A percentile compares a stretch with the other conserved stretches of the same genome.
These are phyloP conservation scores for Prunus dulcis DNA, from an alignment of 306 rosid genomes.

Conservation along the genomic window DNA sequence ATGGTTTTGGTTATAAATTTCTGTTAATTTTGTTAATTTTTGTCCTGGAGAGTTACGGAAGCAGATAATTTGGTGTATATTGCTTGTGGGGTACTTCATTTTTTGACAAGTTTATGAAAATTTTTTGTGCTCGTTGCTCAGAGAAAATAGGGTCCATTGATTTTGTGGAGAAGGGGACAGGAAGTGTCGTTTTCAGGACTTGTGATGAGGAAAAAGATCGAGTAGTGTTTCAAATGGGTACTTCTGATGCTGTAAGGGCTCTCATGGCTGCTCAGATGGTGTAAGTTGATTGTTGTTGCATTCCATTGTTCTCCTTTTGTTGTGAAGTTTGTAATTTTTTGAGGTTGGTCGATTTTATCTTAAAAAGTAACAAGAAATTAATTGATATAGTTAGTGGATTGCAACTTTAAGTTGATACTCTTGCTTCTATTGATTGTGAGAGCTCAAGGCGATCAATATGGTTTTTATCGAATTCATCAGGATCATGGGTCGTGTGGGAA, in stretches of 20 bases:
- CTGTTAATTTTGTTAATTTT: not conserved
- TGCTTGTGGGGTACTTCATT: not conserved
- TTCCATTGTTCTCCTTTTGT: conserved; percentile 3
- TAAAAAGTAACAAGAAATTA: not conserved
- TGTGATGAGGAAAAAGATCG: conserved; percentile 62
- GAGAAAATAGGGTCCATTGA: conserved; percentile 61
- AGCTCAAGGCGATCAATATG: not conserved
- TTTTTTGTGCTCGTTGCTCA: conserved; percentile 22
- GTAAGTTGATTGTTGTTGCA: conserved; percentile 42
- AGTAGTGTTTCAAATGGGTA: conserved; percentile 89
- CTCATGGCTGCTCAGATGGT: conserved; percentile 73
- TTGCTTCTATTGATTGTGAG: not conserved
- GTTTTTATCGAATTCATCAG: not conserved
- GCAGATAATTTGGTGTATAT: not conserved
- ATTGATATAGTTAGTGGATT: not conserved
- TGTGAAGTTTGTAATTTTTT: not conserved
- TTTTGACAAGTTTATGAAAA: not conserved
- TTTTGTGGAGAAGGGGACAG: conserved; percentile 82
- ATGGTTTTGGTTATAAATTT: not conserved
- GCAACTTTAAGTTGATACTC: not conserved
- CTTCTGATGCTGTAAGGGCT: conserved; percentile 83
- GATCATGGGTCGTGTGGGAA: not conserved
- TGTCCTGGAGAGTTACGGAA: conserved; percentile 1
- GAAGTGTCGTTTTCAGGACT: conserved; percentile 76
- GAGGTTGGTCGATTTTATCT: not conserved